These are phyloP conservation scores for Pisolithus marmoratus DNA, from an alignment of 768 basidiomycete species.

Conservation along the genomic window DNA sequence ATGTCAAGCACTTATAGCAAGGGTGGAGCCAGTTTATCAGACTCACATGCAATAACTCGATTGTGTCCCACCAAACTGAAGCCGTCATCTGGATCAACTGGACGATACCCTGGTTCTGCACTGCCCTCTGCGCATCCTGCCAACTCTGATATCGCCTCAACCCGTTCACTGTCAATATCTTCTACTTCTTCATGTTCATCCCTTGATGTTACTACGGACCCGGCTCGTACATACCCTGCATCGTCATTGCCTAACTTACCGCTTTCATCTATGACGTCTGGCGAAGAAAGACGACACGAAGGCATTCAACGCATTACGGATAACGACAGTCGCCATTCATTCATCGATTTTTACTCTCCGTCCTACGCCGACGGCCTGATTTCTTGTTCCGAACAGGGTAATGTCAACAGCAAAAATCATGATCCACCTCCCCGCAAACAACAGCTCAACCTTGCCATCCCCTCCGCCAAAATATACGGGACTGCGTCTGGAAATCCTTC, in stretches of 20 bases:
- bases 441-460: slow-evolving; percentile 13
- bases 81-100: slow-evolving; percentile 9
- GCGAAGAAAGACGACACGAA: slow-evolving; percentile 9
- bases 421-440: slow-evolving; percentile 2
- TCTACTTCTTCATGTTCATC: slow-evolving; percentile 24
- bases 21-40: slow-evolving; percentile 18
- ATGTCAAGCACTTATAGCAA: slow-evolving; percentile 13
- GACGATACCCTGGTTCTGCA: slow-evolving; percentile 14
- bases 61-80: slow-evolving; percentile 10
- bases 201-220: slow-evolving; percentile 35
- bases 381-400: slow-evolving; percentile 1
- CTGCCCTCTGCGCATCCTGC: background rate
- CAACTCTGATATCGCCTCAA: slow-evolving; percentile 7
- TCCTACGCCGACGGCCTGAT: slow-evolving; percentile 13
- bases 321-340: slow-evolving; percentile 37
- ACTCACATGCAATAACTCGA: slow-evolving; percentile 5
- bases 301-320: slow-evolving; percentile 15
- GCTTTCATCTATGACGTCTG: slow-evolving; percentile 17
- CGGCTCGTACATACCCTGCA: slow-evolving; percentile 36
- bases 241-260: slow-evolving; percentile 26
- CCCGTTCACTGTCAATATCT: slow-evolving; percentile 22
- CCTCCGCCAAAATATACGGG: slow-evolving; percentile 16
- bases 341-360: slow-evolving; percentile 41
- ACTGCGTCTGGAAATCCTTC: slow-evolving; percentile 12
- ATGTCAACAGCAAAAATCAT: background rate